phyloP scores from a whole-genome alignment of 163 green algal species.

The Scenedesmus sp. region DNA sequence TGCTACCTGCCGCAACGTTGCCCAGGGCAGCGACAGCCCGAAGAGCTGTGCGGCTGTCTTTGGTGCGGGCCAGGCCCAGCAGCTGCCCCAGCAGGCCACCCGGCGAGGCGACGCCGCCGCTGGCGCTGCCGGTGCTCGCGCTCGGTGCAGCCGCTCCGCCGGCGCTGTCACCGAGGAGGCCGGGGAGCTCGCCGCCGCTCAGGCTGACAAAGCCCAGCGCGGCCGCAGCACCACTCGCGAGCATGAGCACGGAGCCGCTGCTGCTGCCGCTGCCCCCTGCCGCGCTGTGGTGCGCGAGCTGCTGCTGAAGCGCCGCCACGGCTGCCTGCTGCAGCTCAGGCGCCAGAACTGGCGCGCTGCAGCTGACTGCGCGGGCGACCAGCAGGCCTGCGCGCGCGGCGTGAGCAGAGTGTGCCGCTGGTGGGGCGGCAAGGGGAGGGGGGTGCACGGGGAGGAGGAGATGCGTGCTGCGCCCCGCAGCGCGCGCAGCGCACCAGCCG shows the following conservation, averaged over 20 bases:
- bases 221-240: constrained; percentile 61
- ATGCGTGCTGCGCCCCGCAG: too few species aligned
- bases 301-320: background rate
- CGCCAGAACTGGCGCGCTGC: background rate
- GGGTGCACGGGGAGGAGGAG: too few species aligned
- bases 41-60: constrained; percentile 61
- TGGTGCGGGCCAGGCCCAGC: constrained; percentile 62
- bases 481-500: constrained; percentile 51
- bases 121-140: background rate
- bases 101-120: constrained; percentile 32
- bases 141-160: background rate
- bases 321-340: background rate
- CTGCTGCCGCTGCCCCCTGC: background rate
- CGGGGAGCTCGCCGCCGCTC: constrained; percentile 17
- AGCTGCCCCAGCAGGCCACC: constrained; percentile 55
- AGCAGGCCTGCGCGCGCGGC: background rate
- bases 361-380: background rate
- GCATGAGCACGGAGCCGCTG: constrained; percentile 12
- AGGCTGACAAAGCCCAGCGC: constrained; percentile 68
- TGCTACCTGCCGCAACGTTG: constrained; percentile 30
- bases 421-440: too few species aligned
- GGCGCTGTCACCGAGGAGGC: constrained; percentile 30
- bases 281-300: constrained; percentile 31
- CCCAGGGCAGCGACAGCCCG: constrained; percentile 15
- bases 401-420: background rate